These are phyloP conservation scores for Pyrrhoderma noxium DNA, from an alignment of 1,284 basidiomycete genomes.

Conservation along the genomic window DNA sequence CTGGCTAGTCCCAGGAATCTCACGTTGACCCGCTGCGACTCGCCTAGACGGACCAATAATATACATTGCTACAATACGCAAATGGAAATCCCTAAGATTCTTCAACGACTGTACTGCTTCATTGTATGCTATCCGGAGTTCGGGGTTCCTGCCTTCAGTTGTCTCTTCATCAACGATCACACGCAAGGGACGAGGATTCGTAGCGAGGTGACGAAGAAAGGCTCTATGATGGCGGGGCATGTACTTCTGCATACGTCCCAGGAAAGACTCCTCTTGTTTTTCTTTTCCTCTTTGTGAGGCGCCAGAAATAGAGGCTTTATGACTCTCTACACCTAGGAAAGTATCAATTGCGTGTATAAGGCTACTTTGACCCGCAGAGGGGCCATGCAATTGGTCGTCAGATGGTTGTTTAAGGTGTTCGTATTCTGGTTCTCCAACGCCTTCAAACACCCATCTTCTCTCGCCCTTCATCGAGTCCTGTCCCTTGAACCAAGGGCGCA, in stretches of 20 bases:
- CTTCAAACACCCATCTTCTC: constrained; percentile 78
- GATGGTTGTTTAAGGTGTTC: constrained; percentile 43
- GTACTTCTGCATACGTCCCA: constrained; percentile 78
- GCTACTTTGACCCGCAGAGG: constrained; percentile 87
- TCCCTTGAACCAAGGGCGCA: constrained; percentile 92
- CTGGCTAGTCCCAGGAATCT: constrained; percentile 20
- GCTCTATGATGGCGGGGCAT: constrained; percentile 89
- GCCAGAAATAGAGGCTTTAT: neutral
- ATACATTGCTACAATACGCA: constrained; percentile 80
- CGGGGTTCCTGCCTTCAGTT: constrained; percentile 24
- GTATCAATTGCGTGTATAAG: constrained; percentile 86
- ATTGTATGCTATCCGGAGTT: constrained; percentile 64
- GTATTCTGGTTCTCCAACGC: constrained; percentile 44
- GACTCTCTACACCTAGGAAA: constrained; percentile 79
- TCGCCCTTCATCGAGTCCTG: constrained; percentile 58
- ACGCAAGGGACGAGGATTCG: constrained; percentile 52
- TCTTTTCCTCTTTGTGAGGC: neutral
- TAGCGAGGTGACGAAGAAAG: constrained; percentile 79
- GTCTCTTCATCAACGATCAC: constrained; percentile 38
- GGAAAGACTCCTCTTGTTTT: constrained; percentile 37
- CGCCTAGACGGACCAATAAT: constrained; percentile 61
- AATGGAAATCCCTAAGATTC: constrained; percentile 80
- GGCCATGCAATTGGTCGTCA: constrained; percentile 63
- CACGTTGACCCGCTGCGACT: constrained; percentile 29
- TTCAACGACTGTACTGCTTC: constrained; percentile 66